Conservation (phyloP, 768 basidiomycete species). For the Calocybe indica region DNA sequence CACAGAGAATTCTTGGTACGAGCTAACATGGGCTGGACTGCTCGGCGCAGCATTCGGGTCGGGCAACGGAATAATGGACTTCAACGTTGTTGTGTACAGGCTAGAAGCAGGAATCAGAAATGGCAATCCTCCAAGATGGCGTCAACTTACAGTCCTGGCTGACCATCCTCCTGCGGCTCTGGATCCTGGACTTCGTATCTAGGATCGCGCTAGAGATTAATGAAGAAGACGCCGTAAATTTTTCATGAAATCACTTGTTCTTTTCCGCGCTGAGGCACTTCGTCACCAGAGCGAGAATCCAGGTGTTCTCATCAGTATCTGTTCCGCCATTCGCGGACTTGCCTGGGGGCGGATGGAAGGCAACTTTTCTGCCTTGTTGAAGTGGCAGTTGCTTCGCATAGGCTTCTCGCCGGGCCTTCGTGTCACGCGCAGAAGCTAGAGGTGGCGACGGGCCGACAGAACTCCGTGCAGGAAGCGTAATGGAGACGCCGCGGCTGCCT, state of each 20-base stretch:
- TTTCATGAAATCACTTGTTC: constrained; percentile 40
- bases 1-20: constrained; percentile 65
- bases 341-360: constrained; percentile 65
- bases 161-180: constrained; percentile 77
- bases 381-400: constrained; percentile 59
- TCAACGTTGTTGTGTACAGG: constrained; percentile 63
- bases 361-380: constrained; percentile 72
- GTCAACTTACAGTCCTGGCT: constrained; percentile 50
- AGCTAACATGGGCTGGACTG: constrained; percentile 57
- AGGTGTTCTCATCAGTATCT: constrained; percentile 48
- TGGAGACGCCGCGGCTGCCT: constrained; percentile 42
- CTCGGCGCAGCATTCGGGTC: constrained; percentile 56
- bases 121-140: background rate
- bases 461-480: constrained; percentile 49
- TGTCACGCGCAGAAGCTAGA: constrained; percentile 54
- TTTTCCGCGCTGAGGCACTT: constrained; percentile 69
- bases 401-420: constrained; percentile 61
- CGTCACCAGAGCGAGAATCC: constrained; percentile 78
- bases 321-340: constrained; percentile 35
- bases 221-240: background rate
- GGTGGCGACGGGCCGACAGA: constrained; percentile 52
- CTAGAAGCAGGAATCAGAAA: constrained; percentile 24
- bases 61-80: constrained; percentile 74
- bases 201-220: background rate
- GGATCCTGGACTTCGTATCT: constrained; percentile 87